Percentiles rank a stretch among this genome's conserved stretches.
Conservation (phyloP, 2,329 filamentous ascomycete genomes). For the Paracamarosporium sp. region DNA sequence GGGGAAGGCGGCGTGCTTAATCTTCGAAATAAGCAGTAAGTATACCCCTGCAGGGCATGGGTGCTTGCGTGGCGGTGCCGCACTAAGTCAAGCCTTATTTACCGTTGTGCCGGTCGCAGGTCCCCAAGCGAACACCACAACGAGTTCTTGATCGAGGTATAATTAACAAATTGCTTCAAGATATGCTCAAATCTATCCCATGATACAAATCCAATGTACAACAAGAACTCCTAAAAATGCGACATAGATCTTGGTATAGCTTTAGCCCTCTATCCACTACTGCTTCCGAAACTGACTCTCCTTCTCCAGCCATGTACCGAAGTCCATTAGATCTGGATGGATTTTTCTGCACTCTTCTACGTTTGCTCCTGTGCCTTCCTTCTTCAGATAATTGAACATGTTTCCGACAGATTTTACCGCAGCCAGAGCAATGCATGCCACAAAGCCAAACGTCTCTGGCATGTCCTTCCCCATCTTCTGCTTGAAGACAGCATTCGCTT, state of each 20-base stretch:
- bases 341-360: slow-evolving; percentile 46
- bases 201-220: neutral
- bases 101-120: neutral
- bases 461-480: slow-evolving; percentile 50
- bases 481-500: slow-evolving; percentile 53
- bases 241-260: neutral
- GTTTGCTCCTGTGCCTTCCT: slow-evolving; percentile 51
- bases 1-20: slow-evolving; percentile 5
- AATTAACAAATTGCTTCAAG: too few species aligned
- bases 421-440: slow-evolving; percentile 39
- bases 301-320: slow-evolving; percentile 52
- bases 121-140: neutral
- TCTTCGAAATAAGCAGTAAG: slow-evolving; percentile 9
- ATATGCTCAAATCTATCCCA: neutral
- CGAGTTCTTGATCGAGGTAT: neutral
- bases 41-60: slow-evolving; percentile 3
- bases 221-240: neutral
- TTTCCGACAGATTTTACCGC: slow-evolving; percentile 45
- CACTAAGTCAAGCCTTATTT: neutral
- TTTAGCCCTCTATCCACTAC: neutral
- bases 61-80: neutral
- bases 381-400: slow-evolving; percentile 56
- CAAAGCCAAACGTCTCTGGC: slow-evolving; percentile 47
- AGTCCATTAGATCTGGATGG: slow-evolving; percentile 53
- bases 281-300: slow-evolving; percentile 44